Base-by-base conservation (phyloP, 352 stramenopile genomes). In the Globisporangium irregulare region DNA sequence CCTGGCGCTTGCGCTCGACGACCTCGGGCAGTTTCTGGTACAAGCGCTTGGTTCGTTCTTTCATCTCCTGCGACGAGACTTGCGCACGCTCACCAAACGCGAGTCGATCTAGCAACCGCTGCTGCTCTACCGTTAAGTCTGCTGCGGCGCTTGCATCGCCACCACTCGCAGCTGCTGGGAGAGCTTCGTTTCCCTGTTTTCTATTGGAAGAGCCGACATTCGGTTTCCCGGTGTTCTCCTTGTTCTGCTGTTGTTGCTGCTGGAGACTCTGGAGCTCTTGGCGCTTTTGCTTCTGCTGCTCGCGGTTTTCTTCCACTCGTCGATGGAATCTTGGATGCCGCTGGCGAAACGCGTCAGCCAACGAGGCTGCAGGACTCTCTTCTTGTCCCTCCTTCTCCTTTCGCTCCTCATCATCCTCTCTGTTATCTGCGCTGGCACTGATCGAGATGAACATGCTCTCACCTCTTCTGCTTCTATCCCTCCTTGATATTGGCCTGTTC, bases 21-120 rank as follows among this genome's bases (percentile, higher is more conserved):
- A 94, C 82, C 69, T 94, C 87, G 0, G 84, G 87, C 0, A 94
- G 69, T 63, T 92, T 72, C 50, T 85, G 77, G 64, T 93, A 94
- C 36, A 90, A 60, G 14, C 85, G 79, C 7, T 67, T 75, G 12
- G 76, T 93, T 32, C 85, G 79, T 41, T 86, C 78, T 43, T 83
- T 87, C 84, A 93, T 93, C 62, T 93, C 87, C 5, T 77, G 69
- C 4, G 57, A 66, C 1, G 87, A 89, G 5, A 93, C 81, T 24
- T 87, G 84, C 29, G 75, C 76, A 4, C 85, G 81, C 27, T 75
- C 72, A 3, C 84, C 83, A 2, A 73, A 69, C 9, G 83, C 82
- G 15, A 93, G 70, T 14, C 85, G 82, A 22, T 72, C 65, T 0
- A 91, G 65, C 20, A 93, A 55, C 20, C 63, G 38, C 24, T 78